Percentiles rank a stretch among this genome's conserved stretches.
These are phyloP conservation scores for Moesziomyces aphidis DNA, from an alignment of 1,284 basidiomycete genomes.

Conservation along the genomic window DNA sequence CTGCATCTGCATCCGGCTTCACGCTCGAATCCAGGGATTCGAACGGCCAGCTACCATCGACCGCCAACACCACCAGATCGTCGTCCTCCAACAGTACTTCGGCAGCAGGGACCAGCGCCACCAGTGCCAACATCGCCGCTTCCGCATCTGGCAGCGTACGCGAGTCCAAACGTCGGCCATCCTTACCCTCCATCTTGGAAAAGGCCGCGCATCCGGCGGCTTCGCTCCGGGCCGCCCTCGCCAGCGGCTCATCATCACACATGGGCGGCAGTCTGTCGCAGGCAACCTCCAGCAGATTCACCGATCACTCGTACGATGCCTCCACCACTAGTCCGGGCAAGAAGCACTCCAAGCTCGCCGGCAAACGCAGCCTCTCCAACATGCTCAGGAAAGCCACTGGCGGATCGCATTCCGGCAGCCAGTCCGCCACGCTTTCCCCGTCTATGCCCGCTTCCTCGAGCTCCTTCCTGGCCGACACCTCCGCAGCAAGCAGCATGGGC, in stretches of 20 bases:
- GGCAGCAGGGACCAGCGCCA: not conserved
- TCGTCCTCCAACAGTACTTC: constrained; percentile 12
- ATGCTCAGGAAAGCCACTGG: constrained; percentile 54
- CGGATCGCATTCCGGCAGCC: constrained; percentile 3
- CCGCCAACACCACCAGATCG: constrained; percentile 3
- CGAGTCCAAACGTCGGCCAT: constrained; percentile 50
- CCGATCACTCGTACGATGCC: constrained; percentile 23
- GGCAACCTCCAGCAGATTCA: constrained; percentile 12
- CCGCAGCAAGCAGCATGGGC: constrained; percentile 9
- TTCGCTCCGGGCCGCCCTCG: constrained; percentile 54
- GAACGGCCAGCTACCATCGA: not conserved
- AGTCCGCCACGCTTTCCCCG: not conserved
- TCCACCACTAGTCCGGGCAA: constrained; percentile 29
- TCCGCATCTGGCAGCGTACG: constrained; percentile 12
- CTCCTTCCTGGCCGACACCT: constrained; percentile 23
- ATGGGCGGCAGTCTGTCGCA: constrained; percentile 18
- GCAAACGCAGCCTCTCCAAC: constrained; percentile 55
- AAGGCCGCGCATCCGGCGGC: constrained; percentile 60
- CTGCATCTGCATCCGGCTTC: constrained; percentile 3
- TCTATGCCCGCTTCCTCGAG: constrained; percentile 21
- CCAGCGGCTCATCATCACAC: constrained; percentile 21
- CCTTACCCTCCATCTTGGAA: constrained; percentile 58
- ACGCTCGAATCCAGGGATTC: not conserved
- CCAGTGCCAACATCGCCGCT: not conserved
- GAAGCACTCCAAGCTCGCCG: constrained; percentile 28